Evolutionary conservation across 176 grass and related monocot species (phyloP), one percentile per base, ranked within the genome.

Genomic region (Leersia perrieri): DNA sequence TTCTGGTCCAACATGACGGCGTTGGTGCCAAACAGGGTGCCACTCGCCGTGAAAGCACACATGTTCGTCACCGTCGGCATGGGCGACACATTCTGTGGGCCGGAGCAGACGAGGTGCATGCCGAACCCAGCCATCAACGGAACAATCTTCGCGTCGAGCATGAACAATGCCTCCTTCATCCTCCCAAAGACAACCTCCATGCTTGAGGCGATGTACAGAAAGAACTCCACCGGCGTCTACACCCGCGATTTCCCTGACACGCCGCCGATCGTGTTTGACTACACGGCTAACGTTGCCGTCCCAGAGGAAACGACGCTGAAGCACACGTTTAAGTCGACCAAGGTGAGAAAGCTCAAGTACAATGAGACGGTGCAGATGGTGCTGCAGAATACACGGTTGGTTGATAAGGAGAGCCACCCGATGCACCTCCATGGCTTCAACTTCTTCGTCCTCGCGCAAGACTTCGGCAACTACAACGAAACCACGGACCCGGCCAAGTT

Each of bases 141-240:
- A 1, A 33, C 53, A 1, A 12, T 87, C 3, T 68, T 96, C 64
- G 63, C 94, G 3, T 70, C 86, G 1, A 96, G 90, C 85, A 96
- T 96, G 93, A 96, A 96, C 85, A 96, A 96, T 39, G 85, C 73
- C 1, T 96, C 93, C 20, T 96, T 96, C 76, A 2, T 45, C 2
- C 40, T 81, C 35, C 93, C 88, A 0, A 61, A 11, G 8, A 34
- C 12, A 12, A 70, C 65, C 9, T 92, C 93, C 34, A 78, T 96
- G 58, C 85, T 96, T 12, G 51, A 90, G 42, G 93, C 93, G 3
- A 77, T 71, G 22, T 86, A 51, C 35, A 30, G 11, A 7, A 83
- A 83, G 29, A 0, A 1, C n/a, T 1, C 38, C 3, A 2, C 13
- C 1, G 93, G 63, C 16, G 66, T 96, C 2, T 96, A 90, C 85